These are phyloP conservation scores for Cyclotella atomus DNA, from an alignment of 108 stramenopile species.

Conservation along the genomic window DNA sequence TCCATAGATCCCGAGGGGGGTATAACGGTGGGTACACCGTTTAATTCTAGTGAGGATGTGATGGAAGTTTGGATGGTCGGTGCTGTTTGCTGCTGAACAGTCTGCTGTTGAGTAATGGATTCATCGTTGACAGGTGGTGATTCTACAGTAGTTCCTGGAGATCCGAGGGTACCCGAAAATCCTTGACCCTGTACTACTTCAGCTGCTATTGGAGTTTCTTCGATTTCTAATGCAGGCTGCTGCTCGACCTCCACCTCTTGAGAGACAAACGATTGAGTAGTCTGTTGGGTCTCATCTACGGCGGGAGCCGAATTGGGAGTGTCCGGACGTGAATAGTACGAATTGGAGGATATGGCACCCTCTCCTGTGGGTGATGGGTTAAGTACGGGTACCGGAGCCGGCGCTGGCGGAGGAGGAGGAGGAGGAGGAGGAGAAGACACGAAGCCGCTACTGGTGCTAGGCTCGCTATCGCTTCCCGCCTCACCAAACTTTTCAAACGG, in stretches of 20 bases:
- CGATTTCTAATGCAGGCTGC: too few relatives aligned
- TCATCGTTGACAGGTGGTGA: not conserved
- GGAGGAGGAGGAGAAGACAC: not conserved
- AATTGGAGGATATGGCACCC: not conserved
- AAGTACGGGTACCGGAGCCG: too few relatives aligned
- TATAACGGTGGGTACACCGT: not conserved
- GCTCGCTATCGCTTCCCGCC: not conserved
- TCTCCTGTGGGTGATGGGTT: too few relatives aligned
- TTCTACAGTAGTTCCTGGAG: not conserved
- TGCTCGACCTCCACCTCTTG: not conserved
- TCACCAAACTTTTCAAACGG: conserved; percentile 1
- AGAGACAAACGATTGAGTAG: too few relatives aligned
- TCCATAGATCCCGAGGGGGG: conserved; percentile 11
- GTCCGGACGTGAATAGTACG: not conserved
- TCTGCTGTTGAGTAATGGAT: not conserved
- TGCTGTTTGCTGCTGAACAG: not conserved
- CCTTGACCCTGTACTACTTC: not conserved
- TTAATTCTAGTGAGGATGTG: not conserved
- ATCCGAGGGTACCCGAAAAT: not conserved
- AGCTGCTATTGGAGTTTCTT: not conserved
- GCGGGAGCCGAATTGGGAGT: not conserved
- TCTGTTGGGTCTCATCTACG: too few relatives aligned
- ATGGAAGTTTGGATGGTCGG: not conserved
- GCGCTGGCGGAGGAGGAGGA: not conserved
- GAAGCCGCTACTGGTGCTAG: not conserved